A percentile compares a stretch with the other conserved stretches of the same genome.
These are phyloP conservation scores for Wickerhamomyces xylosicus DNA, from an alignment of 805 yeast genomes.

Conservation along the genomic window DNA sequence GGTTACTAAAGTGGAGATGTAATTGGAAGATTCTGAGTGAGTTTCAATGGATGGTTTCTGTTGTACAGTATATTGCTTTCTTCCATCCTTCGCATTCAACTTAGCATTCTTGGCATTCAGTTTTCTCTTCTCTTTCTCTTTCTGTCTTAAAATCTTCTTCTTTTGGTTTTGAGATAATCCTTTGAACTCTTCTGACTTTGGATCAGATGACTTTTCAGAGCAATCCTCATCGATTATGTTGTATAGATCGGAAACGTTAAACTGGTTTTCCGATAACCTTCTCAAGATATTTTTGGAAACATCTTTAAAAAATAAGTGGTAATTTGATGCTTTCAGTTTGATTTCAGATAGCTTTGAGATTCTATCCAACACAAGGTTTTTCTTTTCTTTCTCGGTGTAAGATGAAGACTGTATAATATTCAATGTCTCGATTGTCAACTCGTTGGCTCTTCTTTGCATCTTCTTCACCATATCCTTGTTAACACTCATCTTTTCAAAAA, in stretches of 20 bases:
- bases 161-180: neutral
- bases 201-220: too few relatives aligned
- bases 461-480: neutral
- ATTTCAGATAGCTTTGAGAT: neutral
- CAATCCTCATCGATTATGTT: too few relatives aligned
- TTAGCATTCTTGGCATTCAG: neutral
- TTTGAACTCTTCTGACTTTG: too few relatives aligned
- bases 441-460: neutral
- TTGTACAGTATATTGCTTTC: too few relatives aligned
- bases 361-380: neutral
- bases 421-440: neutral
- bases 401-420: neutral
- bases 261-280: too few relatives aligned
- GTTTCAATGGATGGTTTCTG: too few relatives aligned
- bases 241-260: too few relatives aligned
- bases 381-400: neutral
- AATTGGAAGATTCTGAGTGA: neutral
- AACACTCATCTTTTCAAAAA: neutral
- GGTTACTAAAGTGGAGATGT: too few relatives aligned
- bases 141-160: neutral
- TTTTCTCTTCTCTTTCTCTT: neutral
- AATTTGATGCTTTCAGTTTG: neutral
- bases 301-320: too few relatives aligned
- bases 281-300: too few relatives aligned
- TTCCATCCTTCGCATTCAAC: neutral